Evolutionary conservation across 257 asterid genomes (phyloP).

Genomic region (Salvia splendens): DNA sequence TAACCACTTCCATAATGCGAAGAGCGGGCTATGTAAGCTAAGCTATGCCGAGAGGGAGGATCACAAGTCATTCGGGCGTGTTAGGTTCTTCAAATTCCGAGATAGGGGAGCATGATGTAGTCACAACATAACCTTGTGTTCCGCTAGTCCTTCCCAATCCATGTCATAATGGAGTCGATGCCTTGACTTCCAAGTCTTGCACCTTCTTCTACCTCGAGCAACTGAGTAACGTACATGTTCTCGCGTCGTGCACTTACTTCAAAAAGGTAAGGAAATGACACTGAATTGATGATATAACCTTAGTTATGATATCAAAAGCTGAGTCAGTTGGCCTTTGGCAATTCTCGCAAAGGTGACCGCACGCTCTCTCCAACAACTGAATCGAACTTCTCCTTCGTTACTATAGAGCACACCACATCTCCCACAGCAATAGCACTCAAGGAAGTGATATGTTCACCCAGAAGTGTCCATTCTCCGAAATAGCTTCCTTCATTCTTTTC

Average conservation of each 20-base stretch:
- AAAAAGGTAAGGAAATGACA: conserved; percentile 9
- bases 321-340: conserved; percentile 79
- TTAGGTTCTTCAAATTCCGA: neutral
- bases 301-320: conserved; percentile 80
- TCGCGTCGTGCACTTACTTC: neutral
- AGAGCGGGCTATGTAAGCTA: too few species aligned
- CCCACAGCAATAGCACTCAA: conserved; percentile 63
- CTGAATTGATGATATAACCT: conserved; percentile 45
- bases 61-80: conserved; percentile 70
- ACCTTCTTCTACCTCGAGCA: conserved; percentile 80
- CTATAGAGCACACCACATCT: conserved; percentile 73
- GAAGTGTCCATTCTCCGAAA: conserved; percentile 96
- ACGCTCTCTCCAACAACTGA: conserved; percentile 85
- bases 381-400: conserved; percentile 87
- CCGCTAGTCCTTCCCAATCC: conserved; percentile 71
- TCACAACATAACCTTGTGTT: conserved; percentile 19
- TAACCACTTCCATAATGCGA: neutral
- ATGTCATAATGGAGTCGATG: conserved; percentile 53
- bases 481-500: conserved; percentile 84
- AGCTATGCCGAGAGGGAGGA: too few species aligned
- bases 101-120: too few species aligned
- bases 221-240: conserved; percentile 44
- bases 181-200: conserved; percentile 81
- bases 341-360: conserved; percentile 85
- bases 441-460: conserved; percentile 58